A percentile compares a stretch with the other conserved stretches of the same genome.
Conservation (phyloP, 2,329 filamentous ascomycete species). For the Pseudogymnoascus sp. region DNA sequence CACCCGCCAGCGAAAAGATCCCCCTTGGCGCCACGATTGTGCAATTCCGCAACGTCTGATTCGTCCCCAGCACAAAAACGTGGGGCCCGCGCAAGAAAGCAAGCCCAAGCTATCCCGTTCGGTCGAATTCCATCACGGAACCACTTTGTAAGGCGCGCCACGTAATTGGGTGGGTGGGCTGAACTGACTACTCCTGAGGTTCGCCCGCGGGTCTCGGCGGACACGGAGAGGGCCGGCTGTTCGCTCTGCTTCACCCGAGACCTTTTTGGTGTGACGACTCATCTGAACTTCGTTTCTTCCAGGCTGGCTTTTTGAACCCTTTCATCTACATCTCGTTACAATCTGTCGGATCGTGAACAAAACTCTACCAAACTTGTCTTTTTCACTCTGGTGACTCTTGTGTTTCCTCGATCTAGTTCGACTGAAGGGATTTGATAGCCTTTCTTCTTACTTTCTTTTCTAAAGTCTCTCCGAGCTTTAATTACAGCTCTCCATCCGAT, state of each 20-base stretch:
- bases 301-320: neutral
- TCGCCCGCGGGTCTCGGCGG: neutral
- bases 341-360: neutral
- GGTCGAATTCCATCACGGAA: neutral
- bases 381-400: neutral
- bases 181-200: neutral
- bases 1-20: too few relatives aligned
- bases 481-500: too few relatives aligned
- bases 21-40: neutral
- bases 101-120: neutral
- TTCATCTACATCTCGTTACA: neutral
- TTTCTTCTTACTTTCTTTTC: neutral
- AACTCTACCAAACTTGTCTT: too few relatives aligned
- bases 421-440: neutral
- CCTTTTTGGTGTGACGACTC: neutral
- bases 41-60: neutral
- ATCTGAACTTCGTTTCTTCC: neutral
- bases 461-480: too few relatives aligned
- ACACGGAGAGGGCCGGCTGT: neutral
- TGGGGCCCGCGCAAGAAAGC: too few relatives aligned
- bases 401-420: neutral
- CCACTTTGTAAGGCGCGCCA: neutral
- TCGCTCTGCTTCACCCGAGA: neutral
- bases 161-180: neutral
- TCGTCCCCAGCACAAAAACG: neutral